These are phyloP conservation scores for Xerophyta viscosa DNA, from an alignment of 106 monocot species.

Conservation along the genomic window DNA sequence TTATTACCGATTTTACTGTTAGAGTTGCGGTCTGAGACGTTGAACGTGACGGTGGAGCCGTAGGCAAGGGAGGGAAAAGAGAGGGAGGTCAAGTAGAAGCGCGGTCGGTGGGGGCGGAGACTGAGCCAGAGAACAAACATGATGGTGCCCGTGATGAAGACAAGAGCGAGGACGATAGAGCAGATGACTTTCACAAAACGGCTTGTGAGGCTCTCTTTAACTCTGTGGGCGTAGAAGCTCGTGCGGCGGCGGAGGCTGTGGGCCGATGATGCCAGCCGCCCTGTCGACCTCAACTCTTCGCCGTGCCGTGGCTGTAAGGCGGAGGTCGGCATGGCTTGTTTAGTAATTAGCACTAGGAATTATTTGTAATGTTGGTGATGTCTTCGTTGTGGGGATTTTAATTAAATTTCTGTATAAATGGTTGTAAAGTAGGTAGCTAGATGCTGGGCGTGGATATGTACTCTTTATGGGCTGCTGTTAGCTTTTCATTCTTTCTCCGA, in stretches of 20 bases:
- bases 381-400: too few species aligned
- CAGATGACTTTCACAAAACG: slow-evolving; percentile 41
- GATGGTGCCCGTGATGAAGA: slow-evolving; percentile 50
- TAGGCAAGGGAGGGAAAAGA: slow-evolving; percentile 15
- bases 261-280: too few species aligned
- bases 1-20: slow-evolving; percentile 68
- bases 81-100: slow-evolving; percentile 48
- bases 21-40: slow-evolving; percentile 50
- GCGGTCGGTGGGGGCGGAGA: slow-evolving; percentile 78
- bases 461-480: too few species aligned
- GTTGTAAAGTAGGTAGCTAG: too few species aligned
- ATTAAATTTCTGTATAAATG: too few species aligned
- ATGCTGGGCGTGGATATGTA: too few species aligned
- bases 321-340: not conserved
- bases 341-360: too few species aligned
- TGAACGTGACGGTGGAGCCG: slow-evolving; percentile 36
- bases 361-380: too few species aligned
- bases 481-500: too few species aligned
- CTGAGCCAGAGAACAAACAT: slow-evolving; percentile 70
- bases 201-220: slow-evolving; percentile 38
- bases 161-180: slow-evolving; percentile 51
- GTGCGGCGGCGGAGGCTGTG: slow-evolving; percentile 11
- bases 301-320: not conserved
- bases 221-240: slow-evolving; percentile 13
- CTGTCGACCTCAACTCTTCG: too few species aligned